phyloP scores from a whole-genome alignment of 768 basidiomycete genomes.

The Trametes villosa region DNA sequence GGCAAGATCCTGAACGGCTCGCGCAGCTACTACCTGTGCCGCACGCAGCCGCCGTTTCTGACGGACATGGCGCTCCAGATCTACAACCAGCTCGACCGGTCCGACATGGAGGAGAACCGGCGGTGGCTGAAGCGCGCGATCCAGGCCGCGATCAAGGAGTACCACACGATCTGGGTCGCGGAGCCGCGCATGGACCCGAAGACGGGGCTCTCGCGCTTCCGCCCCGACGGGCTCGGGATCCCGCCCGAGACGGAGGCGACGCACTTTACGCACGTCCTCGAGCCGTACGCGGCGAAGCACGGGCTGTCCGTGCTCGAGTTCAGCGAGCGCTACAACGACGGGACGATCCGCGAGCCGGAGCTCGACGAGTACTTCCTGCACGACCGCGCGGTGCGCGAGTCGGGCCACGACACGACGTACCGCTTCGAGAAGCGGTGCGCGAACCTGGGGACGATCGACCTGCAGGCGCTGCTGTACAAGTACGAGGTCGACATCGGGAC shows the following conservation, averaged over 20 bases:
- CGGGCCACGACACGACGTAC: conserved; percentile 95
- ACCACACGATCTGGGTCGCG: conserved; percentile 96
- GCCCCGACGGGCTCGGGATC: conserved; percentile 92
- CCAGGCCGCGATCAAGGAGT: conserved; percentile 97
- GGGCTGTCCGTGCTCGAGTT: conserved; percentile 95
- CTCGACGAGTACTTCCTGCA: conserved; percentile 98
- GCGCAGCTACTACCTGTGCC: conserved; percentile 92
- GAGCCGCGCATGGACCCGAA: conserved; percentile 93
- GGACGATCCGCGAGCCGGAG: conserved; percentile 77
- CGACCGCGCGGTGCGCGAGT: conserved; percentile 95
- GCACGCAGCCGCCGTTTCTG: conserved; percentile 97
- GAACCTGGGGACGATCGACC: conserved; percentile 94
- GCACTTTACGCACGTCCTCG: conserved; percentile 97
- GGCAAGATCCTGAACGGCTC: conserved; percentile 97
- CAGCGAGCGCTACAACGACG: conserved; percentile 93
- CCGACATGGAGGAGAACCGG: conserved; percentile 78
- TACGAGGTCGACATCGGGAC: conserved; percentile 99
- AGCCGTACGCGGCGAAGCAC: conserved; percentile 91
- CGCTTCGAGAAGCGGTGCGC: conserved; percentile 97
- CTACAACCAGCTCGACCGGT: conserved; percentile 92
- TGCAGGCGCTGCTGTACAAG: conserved; percentile 96
- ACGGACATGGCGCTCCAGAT: conserved; percentile 99
- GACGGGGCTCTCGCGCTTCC: conserved; percentile 92
- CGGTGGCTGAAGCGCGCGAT: conserved; percentile 95
- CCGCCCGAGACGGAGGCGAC: conserved; percentile 98